Base-by-base conservation (phyloP, 768 basidiomycete genomes). In the Lactarius trivialis region DNA sequence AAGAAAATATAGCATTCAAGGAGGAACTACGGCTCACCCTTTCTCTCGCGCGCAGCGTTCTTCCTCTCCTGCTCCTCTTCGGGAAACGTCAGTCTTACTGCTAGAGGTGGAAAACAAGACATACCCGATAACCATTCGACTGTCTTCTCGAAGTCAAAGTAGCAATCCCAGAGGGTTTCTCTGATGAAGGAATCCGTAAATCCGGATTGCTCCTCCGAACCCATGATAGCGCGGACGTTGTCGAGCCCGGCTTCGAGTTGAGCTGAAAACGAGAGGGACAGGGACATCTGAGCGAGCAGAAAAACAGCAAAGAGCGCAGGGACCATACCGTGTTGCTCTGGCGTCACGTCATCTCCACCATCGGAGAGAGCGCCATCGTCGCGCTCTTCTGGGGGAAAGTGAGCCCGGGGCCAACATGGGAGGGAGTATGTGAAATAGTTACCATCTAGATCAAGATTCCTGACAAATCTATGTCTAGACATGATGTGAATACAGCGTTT, bases 391-490 rank as follows among this genome's bases (percentile, higher is more conserved):
- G 68, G n/a, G n/a, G 64, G 32, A 51, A 26, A 14, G 26, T 45
- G 54, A 12, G 61, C 21, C 50, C 58, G 51, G 63, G 11, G 58
- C 57, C 61, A 2, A 59, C 14, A 54, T 12, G 39, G 33, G n/a
- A 6, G 45, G 34, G 43, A 15, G 43, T 36, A 33, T n/a, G 53
- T 24, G 41, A 17, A 41, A 21, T 5, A 36, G 53, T 61, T 51
- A 86, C 89, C 87, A 61, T 84, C 78, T 45, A 97, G 77, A 73
- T 97, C 85, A 32, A 98, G 76, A 75, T 94, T 93, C 65, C 90
- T 81, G 66, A 98, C 80, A 74, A 87, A 82, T 71, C 94, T 86
- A 75, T 98, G 97, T 73, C 97, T 81, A 6, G 96, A 98, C 93
- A 98, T 93, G 56, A 55, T 55, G 66, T 63, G 61, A 55, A 58